phyloP scores from a whole-genome alignment of 441 rosid species.

The Populus tomentosa region DNA sequence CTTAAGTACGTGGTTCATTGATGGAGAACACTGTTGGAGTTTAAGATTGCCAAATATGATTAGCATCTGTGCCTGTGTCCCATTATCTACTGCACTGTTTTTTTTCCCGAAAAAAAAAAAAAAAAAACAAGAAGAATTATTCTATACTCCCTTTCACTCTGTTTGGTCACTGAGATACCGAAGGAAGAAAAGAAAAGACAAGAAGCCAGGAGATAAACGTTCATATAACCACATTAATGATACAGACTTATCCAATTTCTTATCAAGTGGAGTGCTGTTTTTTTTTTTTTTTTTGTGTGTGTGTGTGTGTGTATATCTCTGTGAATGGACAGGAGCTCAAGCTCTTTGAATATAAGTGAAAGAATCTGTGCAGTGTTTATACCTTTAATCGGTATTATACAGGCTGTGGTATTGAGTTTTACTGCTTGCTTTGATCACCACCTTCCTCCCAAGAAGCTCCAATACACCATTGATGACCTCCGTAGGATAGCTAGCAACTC shows the following conservation, averaged over 20 bases:
- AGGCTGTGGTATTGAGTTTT: conserved; percentile 24
- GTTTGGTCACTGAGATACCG: too few relatives aligned
- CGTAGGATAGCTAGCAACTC: conserved; percentile 27
- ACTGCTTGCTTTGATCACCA: conserved; percentile 30
- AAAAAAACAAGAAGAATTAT: too few relatives aligned
- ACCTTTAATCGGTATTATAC: conserved; percentile 29
- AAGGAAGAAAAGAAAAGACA: too few relatives aligned
- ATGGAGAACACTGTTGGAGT: too few relatives aligned
- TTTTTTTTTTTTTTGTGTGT: background rate
- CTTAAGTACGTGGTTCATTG: too few relatives aligned
- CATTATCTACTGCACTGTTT: too few relatives aligned
- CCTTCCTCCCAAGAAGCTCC: conserved; percentile 15
- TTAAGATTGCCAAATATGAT: too few relatives aligned
- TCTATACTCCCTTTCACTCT: too few relatives aligned
- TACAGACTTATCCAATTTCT: background rate
- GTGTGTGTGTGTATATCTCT: background rate
- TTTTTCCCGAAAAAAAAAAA: too few relatives aligned
- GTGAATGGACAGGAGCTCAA: conserved; percentile 24
- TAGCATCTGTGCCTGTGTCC: too few relatives aligned
- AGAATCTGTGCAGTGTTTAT: conserved; percentile 29
- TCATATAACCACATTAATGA: background rate
- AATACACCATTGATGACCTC: conserved; percentile 24
- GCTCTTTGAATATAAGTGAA: conserved; percentile 23
- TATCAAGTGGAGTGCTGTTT: background rate
- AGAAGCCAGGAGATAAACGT: background rate